Evolutionary conservation across 148 eudicot species (phyloP), one percentile per base, ranked within the genome.

Genomic region (Chenopodium quinoa): DNA sequence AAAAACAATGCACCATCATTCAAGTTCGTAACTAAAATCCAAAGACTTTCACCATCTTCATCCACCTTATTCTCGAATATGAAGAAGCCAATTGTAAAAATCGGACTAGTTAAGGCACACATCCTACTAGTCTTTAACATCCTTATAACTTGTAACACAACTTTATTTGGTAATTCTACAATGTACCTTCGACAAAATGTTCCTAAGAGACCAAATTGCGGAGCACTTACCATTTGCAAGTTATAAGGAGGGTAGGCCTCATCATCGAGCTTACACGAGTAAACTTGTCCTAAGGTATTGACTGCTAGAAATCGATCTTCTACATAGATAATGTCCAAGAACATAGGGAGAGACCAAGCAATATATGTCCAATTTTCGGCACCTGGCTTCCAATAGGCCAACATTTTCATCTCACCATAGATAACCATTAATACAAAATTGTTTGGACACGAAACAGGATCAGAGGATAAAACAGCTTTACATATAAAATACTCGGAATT

Each of bases 331-430:
- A 79, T 4, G 40, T 79, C 82, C 34, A 14, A 56, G 40, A 80
- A 71, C 37, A 9, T 9, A 40, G 56, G 76, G 37, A 23, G 34
- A 71, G 52, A 2, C 82, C 70, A 58, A 14, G 23, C 54, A 9
- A 74, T 22, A 40, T 64, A 81, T 9, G 73, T 48, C 83, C 78
- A 81, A 48, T 31, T 77, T 47, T 77, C 54, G 63, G 68, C 78
- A 62, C 83, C 78, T 65, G 83, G 52, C 78, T 73, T 74, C 78
- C 78, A 81, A 46, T 48, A 74, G 78, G 71, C 78, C 52, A 73
- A 50, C 50, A 47, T 19, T 47, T 47, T 37, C 22, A 20, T 19
- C 20, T 81, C 78, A 64, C 78, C 83, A 47, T 69, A 31, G 22
- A 69, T 79, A n/a, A 79, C 76, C 82, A 79, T 71, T n/a, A 79